Conservation (phyloP, 1,284 basidiomycete genomes). For the Lentinus polychrous region DNA sequence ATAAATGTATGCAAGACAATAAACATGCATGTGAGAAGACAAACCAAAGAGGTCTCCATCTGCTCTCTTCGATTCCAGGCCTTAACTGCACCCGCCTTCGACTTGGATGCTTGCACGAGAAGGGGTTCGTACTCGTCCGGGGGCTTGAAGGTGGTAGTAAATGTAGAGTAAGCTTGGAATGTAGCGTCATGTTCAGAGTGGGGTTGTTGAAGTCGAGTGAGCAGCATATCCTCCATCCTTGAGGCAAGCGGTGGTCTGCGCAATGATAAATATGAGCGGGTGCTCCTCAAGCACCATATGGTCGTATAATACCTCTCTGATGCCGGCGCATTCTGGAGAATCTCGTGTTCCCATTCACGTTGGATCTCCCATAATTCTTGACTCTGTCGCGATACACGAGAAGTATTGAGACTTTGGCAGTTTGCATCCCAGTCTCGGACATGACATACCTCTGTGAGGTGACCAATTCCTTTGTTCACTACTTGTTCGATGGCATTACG, state of each 20-base stretch:
- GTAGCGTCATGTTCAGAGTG: conserved; percentile 74
- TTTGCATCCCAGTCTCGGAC: not conserved
- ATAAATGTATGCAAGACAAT: not conserved
- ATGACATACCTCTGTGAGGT: conserved; percentile 49
- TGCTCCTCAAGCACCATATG: not conserved
- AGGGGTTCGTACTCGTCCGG: conserved; percentile 69
- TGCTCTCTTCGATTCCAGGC: conserved; percentile 56
- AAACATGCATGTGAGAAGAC: not conserved
- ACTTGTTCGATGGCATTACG: conserved; percentile 46
- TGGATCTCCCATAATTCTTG: conserved; percentile 66
- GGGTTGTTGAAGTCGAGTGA: conserved; percentile 58
- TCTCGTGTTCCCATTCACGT: conserved; percentile 70
- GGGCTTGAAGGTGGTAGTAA: conserved; percentile 74
- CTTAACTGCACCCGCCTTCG: conserved; percentile 51
- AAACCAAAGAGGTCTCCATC: conserved; percentile 53
- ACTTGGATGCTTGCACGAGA: conserved; percentile 71
- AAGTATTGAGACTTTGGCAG: conserved; percentile 6
- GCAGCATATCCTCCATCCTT: conserved; percentile 42
- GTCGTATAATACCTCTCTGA: conserved; percentile 53
- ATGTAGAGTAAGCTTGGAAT: conserved; percentile 78
- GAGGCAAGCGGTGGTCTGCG: conserved; percentile 34
- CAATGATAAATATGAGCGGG: not conserved
- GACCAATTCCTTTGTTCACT: conserved; percentile 49
- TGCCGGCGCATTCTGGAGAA: conserved; percentile 39
- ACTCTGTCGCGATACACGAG: conserved; percentile 46